Percentiles rank a stretch among this genome's conserved stretches.
These are phyloP conservation scores for Panellus pusillus DNA, from an alignment of 768 basidiomycete genomes.

Conservation along the genomic window DNA sequence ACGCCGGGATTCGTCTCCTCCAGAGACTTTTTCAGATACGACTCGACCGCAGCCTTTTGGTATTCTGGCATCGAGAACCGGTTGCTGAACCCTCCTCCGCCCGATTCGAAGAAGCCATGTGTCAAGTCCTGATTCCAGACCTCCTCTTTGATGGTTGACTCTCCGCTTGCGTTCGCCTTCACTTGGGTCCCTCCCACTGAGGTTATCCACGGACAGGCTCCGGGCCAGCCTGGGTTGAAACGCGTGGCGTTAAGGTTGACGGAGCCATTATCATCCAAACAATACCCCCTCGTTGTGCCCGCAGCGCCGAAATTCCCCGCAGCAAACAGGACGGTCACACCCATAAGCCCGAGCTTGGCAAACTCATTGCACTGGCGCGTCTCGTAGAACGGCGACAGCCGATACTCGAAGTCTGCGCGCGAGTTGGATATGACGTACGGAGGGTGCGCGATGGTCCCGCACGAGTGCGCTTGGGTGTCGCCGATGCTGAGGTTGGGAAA, in stretches of 20 bases:
- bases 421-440: conserved; percentile 47
- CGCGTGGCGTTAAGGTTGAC: conserved; percentile 33
- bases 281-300: conserved; percentile 32
- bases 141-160: conserved; percentile 30
- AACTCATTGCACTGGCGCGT: conserved; percentile 48
- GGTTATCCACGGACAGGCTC: conserved; percentile 44
- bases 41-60: conserved; percentile 33
- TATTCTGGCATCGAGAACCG: conserved; percentile 42
- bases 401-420: conserved; percentile 38
- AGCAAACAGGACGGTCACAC: conserved; percentile 43
- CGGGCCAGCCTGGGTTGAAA: conserved; percentile 50
- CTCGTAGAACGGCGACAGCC: conserved; percentile 34
- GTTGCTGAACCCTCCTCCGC: conserved; percentile 36
- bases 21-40: conserved; percentile 34
- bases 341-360: conserved; percentile 50
- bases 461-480: conserved; percentile 33
- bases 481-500: conserved; percentile 32
- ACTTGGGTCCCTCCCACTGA: conserved; percentile 48
- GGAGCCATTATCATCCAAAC: conserved; percentile 40
- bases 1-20: conserved; percentile 25
- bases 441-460: conserved; percentile 34
- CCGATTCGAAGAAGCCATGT: conserved; percentile 35
- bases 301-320: conserved; percentile 43
- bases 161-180: conserved; percentile 28
- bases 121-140: conserved; percentile 32